Base-by-base conservation (phyloP, 164 flowering plant genomes). In the Tinospora cordifolia region DNA sequence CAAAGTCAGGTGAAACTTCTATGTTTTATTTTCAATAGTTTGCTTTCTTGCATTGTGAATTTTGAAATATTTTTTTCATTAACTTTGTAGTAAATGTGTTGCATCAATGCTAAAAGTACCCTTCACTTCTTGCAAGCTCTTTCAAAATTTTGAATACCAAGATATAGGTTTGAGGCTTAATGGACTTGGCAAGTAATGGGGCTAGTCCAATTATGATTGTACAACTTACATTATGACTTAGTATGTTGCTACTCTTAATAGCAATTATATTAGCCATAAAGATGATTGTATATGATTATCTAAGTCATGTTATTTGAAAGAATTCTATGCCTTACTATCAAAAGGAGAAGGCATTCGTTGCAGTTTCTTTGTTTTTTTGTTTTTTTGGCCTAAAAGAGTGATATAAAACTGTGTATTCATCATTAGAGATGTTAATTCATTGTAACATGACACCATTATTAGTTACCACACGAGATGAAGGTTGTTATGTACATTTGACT, bases 1-100 rank as follows among this genome's bases (percentile, higher is more conserved):
- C 97, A 66, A 75, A 58, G 14, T 88, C 97, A 84, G 96, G 98
- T 92, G 40, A 57, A 65, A n/a, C 17, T 69, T 41, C 46, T 10
- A 30, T 64, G 9, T 63, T 68, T 71, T 1, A 24, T 24, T 34
- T 19, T 54, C n/a, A 54, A 30, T 30, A 30, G 4, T 30, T 30
- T 30, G 60, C 22, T 4, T 21, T 1, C 59, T 19, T 15, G 60
- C 22, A n/a, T 21, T 1, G 21, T 54, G 60, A 54, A 17, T 19
- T 54, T n/a, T 24, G n/a, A 54, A 19, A 54, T 8, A 19, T n/a
- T 54, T 54, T 7, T 10, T 21, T 54, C n/a, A 54, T 8, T 22
- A 19, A 19, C 60, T 54, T 10, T 54, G 10, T n/a, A 21, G 7
- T 30, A n/a, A 44, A 54, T 8, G 21, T 54, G 9, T 21, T 19